Base-by-base conservation (phyloP, 148 eudicot genomes). In the Vaccinium macrocarpon region DNA sequence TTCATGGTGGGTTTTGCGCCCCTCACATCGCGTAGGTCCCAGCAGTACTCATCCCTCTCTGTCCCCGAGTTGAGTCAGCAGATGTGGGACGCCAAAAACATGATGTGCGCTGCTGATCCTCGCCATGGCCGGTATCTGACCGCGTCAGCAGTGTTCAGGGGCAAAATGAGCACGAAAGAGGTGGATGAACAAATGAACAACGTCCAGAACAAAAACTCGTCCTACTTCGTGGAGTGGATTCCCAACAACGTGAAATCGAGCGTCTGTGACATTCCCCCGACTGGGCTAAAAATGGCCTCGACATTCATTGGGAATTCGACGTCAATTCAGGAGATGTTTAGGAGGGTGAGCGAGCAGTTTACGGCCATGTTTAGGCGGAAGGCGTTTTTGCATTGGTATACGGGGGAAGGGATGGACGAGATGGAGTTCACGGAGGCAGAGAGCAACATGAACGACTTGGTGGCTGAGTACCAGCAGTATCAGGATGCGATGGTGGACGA, bases 21-120 rank as follows among this genome's bases (percentile, higher is more conserved):
- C 0, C 93, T 94, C 53, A 94, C 95, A 38, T 93, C 98, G 21
- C 94, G 94, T 49, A 90, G 93, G 4, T 92, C 98, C 6, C 98
- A 94, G 84, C 93, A 94, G 76, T 94, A 94, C 76, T 87, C 86
- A 5, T 88, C 95, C 62, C 92, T 94, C 81, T 88, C 98, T 8
- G 98, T 94, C 81, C 96, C 98, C 1, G 98, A 94, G 90, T 92
- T 94, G 52, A 93, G 96, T 4, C 71, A 64, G 14, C 71, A 64
- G 32, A 64, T 64, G 71, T 64, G 71, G 71, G 71, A 64, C 71
- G 71, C 71, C 14, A 23, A 25, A 23, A 64, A 64, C 71, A 64
- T 64, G 71, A 64, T 64, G 71, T 64, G 71, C 32, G 71, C 71
- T 0, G 71, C 71, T 6, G 71, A 64, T 23, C 71, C 71, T 29